Conservation (phyloP, 73 alveolate genomes). For the Tetrahymena borealis region DNA sequence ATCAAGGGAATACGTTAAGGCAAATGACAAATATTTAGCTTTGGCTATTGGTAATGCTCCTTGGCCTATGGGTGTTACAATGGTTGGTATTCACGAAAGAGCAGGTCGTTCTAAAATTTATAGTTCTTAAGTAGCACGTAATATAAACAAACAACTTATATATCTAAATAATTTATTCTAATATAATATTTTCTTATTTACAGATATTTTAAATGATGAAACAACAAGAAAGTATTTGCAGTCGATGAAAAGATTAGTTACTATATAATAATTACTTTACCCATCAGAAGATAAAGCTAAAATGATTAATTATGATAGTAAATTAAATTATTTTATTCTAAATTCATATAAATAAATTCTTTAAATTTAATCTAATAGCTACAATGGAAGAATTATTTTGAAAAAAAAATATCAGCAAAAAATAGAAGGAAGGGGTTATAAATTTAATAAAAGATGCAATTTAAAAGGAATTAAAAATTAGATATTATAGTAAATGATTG, state of each 20-base stretch:
- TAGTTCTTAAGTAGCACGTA: slow-evolving; percentile 77
- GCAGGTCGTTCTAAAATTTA: slow-evolving; percentile 86
- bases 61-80: slow-evolving; percentile 99
- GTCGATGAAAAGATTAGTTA: slow-evolving; percentile 80
- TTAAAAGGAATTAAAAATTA: too few species aligned
- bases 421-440: too few species aligned
- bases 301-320: slow-evolving; percentile 37
- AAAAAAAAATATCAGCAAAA: neutral
- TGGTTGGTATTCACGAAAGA: slow-evolving; percentile 98
- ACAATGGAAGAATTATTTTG: neutral
- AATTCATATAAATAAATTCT: neutral
- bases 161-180: neutral
- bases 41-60: slow-evolving; percentile 97
- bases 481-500: too few species aligned
- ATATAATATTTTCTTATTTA: neutral
- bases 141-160: neutral
- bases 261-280: slow-evolving; percentile 71
- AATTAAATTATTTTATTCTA: neutral
- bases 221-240: slow-evolving; percentile 85
- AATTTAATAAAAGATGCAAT: too few species aligned
- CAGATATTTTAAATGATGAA: slow-evolving; percentile 90
- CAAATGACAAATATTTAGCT: slow-evolving; percentile 90
- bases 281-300: slow-evolving; percentile 52
- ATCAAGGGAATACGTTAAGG: slow-evolving; percentile 85
- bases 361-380: neutral